Base-by-base conservation (phyloP, 805 yeast species). In the Metschnikowia chrysomelidarum region DNA sequence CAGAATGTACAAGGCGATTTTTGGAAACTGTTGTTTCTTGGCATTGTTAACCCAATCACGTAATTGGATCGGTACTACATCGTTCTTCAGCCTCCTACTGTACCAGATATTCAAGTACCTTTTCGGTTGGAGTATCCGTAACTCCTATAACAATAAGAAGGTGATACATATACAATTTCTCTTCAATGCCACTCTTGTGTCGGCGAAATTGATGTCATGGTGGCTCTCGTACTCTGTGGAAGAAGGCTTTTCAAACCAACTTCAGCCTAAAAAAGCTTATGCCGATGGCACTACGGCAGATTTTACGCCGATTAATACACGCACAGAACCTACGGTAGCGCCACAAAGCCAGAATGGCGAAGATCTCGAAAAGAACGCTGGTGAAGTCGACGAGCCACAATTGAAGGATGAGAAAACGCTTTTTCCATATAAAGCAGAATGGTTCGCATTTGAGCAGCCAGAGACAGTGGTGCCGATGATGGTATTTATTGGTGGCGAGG, bases 171-270 rank as follows among this genome's bases (percentile, higher is more conserved):
- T 89, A 21, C 87, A 86, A 59, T 88, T 91, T 44, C 60, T 89
- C 5, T 89, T 87, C 56, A 82, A 95, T 3, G 96, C 96, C 0
- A 86, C 84, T 4, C 84, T 76, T 56, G 82, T 89, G 11, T 81
- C 94, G 17, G 71, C 87, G 1, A 77, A 79, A 45, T 66, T 86
- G 38, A 88, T 91, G 95, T 71, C 77, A 29, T 93, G 98, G 97
- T 91, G 98, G 98, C 64, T 88, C 14, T 57, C 67, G 27, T 43
- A 57, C 26, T 62, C 58, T 44, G 56, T 60, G 12, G 59, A 52
- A 17, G 68, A 64, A 19, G 69, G 71, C 1, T 67, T 67, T 38
- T 50, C 62, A 19, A 64, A 64, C 47, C 64, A 63, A 44, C 52
- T 67, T 31, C 61, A 55, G 30, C 58, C 64, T 1, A 48, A 49